Evolutionary conservation across 805 yeast genomes (phyloP).

Genomic region (Monosporozyma solicola): DNA sequence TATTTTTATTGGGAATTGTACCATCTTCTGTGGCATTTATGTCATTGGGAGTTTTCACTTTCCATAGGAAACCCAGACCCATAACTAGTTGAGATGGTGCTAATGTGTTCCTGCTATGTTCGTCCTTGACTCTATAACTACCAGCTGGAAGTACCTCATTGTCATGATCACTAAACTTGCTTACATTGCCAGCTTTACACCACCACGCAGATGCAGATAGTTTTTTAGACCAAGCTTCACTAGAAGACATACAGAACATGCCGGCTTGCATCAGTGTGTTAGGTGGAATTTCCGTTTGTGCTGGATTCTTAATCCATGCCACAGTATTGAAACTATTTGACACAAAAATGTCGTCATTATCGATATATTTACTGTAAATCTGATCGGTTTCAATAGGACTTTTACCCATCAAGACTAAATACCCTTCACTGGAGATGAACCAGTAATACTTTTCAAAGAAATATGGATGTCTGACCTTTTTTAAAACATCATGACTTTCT

Average conservation of each 20-base stretch:
- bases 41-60: conserved; percentile 39
- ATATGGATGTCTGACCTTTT: conserved; percentile 57
- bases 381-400: conserved; percentile 73
- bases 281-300: conserved; percentile 71
- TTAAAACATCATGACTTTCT: conserved; percentile 44
- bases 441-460: conserved; percentile 95
- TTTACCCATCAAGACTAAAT: conserved; percentile 77
- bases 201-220: conserved; percentile 79
- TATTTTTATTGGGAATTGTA: not conserved
- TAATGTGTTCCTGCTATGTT: conserved; percentile 46
- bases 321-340: conserved; percentile 67
- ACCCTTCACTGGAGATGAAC: conserved; percentile 90
- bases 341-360: conserved; percentile 62
- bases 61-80: conserved; percentile 83
- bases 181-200: conserved; percentile 58
- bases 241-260: conserved; percentile 66
- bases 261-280: conserved; percentile 87
- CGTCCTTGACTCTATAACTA: conserved; percentile 43
- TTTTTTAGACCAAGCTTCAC: conserved; percentile 87
- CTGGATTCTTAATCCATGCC: conserved; percentile 76
- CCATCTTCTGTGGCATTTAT: conserved; percentile 2
- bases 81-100: conserved; percentile 79
- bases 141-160: conserved; percentile 49
- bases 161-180: conserved; percentile 57
- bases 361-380: conserved; percentile 69